A percentile compares a stretch with the other conserved stretches of the same genome.
Conservation (phyloP, 2,329 filamentous ascomycete genomes). For the Ascochyta viciae-villosae region DNA sequence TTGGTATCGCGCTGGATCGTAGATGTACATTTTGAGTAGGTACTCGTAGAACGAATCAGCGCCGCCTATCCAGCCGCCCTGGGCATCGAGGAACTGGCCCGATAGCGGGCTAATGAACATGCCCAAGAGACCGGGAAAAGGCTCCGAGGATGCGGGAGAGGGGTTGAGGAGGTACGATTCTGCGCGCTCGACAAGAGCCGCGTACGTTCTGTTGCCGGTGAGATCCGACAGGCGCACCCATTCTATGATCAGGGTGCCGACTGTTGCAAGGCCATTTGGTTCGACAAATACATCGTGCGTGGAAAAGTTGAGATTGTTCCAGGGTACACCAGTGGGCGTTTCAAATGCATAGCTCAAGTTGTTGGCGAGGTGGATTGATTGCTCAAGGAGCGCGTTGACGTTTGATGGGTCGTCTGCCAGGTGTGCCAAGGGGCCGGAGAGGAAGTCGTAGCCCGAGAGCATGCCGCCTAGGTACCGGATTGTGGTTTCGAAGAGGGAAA, state of each 20-base stretch:
- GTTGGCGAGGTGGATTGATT: slow-evolving; percentile 74
- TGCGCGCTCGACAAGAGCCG: slow-evolving; percentile 68
- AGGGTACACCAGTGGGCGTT: slow-evolving; percentile 76
- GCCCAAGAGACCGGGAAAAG: slow-evolving; percentile 80
- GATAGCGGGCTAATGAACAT: slow-evolving; percentile 68
- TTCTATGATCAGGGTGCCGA: slow-evolving; percentile 81
- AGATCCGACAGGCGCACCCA: slow-evolving; percentile 83
- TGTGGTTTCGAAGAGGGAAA: slow-evolving; percentile 89
- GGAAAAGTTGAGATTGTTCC: slow-evolving; percentile 70
- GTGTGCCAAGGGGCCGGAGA: slow-evolving; percentile 69
- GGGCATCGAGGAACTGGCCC: slow-evolving; percentile 70
- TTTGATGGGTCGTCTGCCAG: slow-evolving; percentile 56
- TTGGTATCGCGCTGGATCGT: slow-evolving; percentile 70
- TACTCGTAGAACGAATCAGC: slow-evolving; percentile 88
- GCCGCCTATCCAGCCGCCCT: slow-evolving; percentile 79
- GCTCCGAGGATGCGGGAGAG: slow-evolving; percentile 67
- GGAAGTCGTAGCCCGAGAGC: slow-evolving; percentile 76
- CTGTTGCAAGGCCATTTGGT: slow-evolving; percentile 75
- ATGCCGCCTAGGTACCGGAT: slow-evolving; percentile 87
- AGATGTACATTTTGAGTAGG: slow-evolving; percentile 88
- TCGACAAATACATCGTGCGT: slow-evolving; percentile 58
- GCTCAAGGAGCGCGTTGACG: slow-evolving; percentile 67
- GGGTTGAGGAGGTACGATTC: slow-evolving; percentile 75
- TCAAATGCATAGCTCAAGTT: slow-evolving; percentile 79
- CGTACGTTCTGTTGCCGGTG: slow-evolving; percentile 72